phyloP scores from a whole-genome alignment of 768 basidiomycete species.

The Suillus bovinus region DNA sequence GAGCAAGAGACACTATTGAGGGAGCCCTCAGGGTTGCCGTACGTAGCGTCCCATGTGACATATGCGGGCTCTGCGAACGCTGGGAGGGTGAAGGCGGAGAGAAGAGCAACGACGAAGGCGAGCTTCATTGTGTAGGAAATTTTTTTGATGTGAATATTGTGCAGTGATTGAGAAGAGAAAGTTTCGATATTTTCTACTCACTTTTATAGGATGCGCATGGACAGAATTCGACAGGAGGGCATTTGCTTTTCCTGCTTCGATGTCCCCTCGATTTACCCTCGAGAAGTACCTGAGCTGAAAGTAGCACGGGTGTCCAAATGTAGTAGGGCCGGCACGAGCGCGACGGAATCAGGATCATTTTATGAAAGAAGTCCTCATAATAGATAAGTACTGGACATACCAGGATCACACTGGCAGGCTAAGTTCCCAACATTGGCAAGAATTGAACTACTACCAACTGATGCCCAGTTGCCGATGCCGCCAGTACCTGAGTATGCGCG shows the following conservation, averaged over 20 bases:
- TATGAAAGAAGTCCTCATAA: too few species aligned
- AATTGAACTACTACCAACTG: background rate
- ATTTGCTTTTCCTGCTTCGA: background rate
- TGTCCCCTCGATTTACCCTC: background rate
- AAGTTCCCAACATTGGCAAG: background rate
- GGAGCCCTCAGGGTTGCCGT: constrained; percentile 7
- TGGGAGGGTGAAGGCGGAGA: background rate
- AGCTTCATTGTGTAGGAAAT: background rate
- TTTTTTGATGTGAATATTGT: background rate
- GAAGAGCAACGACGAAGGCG: background rate
- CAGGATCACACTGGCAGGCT: too few species aligned
- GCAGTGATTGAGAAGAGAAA: background rate
- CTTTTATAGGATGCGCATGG: background rate
- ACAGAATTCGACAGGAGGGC: background rate
- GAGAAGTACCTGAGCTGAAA: background rate
- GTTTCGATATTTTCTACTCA: background rate
- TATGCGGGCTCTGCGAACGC: background rate
- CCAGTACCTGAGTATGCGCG: background rate
- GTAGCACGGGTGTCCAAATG: background rate
- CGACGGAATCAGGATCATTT: background rate
- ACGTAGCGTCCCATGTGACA: constrained; percentile 7
- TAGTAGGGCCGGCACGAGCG: background rate
- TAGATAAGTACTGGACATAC: too few species aligned
- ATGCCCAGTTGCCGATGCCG: background rate
- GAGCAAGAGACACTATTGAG: constrained; percentile 21